Conservation (phyloP, 371 early-diverging fungal genomes). For the Syncephalastrum monosporum region DNA sequence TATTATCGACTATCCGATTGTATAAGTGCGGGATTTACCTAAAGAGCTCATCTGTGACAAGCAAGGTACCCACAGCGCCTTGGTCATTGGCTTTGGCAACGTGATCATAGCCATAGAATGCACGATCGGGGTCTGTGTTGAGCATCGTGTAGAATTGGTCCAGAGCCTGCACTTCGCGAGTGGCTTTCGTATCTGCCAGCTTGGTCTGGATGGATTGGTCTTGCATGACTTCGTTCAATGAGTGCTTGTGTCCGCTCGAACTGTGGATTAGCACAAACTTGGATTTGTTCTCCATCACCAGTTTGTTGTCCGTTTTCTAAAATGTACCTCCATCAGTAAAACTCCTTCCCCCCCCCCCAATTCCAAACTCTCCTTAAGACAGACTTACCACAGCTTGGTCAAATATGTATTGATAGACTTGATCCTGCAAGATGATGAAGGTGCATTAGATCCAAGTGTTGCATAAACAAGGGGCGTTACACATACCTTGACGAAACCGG, state of each 20-base stretch:
- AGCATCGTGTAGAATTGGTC: slow-evolving; percentile 89
- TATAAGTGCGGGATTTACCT: slow-evolving; percentile 35
- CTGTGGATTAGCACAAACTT: slow-evolving; percentile 91
- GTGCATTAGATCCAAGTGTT: not conserved
- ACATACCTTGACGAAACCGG: slow-evolving; percentile 87
- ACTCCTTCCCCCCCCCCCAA: too few relatives aligned
- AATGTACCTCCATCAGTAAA: slow-evolving; percentile 40
- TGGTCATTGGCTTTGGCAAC: slow-evolving; percentile 81
- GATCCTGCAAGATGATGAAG: slow-evolving; percentile 56
- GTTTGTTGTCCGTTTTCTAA: slow-evolving; percentile 79
- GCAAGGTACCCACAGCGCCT: slow-evolving; percentile 82
- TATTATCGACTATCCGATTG: not conserved
- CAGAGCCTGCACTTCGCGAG: slow-evolving; percentile 82
- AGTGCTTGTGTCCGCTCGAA: slow-evolving; percentile 94
- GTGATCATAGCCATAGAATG: slow-evolving; percentile 89
- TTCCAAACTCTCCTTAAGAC: slow-evolving; percentile 57
- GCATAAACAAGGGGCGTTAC: not conserved
- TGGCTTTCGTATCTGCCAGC: slow-evolving; percentile 91
- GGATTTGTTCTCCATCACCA: slow-evolving; percentile 75
- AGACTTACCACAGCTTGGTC: slow-evolving; percentile 73
- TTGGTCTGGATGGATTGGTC: slow-evolving; percentile 80
- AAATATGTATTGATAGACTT: slow-evolving; percentile 81
- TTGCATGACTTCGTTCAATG: slow-evolving; percentile 89
- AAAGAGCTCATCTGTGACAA: slow-evolving; percentile 93
- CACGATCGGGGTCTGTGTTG: slow-evolving; percentile 84